Evolutionary conservation across 2,329 filamentous ascomycete species (phyloP).

Genomic region (Aspergillus awamori): DNA sequence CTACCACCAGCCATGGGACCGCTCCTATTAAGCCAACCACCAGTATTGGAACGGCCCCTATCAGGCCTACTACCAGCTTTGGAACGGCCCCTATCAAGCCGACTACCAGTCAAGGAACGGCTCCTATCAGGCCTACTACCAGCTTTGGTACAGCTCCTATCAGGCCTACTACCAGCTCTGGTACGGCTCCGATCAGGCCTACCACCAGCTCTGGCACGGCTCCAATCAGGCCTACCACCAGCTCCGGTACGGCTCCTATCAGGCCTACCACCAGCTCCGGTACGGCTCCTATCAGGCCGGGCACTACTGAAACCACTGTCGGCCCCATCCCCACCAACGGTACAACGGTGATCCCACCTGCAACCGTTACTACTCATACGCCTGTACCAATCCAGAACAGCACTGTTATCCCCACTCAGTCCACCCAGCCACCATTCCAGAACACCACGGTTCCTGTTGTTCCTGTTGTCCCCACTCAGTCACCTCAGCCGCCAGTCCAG

Average conservation of each 20-base stretch:
- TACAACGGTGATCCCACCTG: neutral
- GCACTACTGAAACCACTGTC: neutral
- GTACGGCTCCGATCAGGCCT: neutral
- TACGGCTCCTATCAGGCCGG: neutral
- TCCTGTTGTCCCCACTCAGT: slow-evolving; percentile 7
- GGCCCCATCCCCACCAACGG: slow-evolving; percentile 11
- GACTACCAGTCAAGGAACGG: neutral
- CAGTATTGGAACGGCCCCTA: neutral
- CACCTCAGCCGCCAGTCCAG: slow-evolving; percentile 12
- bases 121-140: slow-evolving; percentile 13
- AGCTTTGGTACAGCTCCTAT: slow-evolving; percentile 2
- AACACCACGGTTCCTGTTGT: slow-evolving; percentile 15
- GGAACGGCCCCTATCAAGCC: neutral
- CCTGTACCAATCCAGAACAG: slow-evolving; percentile 22
- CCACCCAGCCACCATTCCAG: slow-evolving; percentile 22
- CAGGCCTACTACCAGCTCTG: neutral
- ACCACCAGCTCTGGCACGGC: neutral
- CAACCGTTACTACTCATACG: slow-evolving; percentile 5
- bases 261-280: neutral
- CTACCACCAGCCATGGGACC: slow-evolving; percentile 2
- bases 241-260: neutral
- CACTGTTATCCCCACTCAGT: slow-evolving; percentile 17
- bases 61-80: neutral
- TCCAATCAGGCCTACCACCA: neutral
- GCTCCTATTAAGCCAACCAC: slow-evolving; percentile 7